phyloP scores from a whole-genome alignment of 2,329 filamentous ascomycete genomes.

The Cyphellophora attinorum region DNA sequence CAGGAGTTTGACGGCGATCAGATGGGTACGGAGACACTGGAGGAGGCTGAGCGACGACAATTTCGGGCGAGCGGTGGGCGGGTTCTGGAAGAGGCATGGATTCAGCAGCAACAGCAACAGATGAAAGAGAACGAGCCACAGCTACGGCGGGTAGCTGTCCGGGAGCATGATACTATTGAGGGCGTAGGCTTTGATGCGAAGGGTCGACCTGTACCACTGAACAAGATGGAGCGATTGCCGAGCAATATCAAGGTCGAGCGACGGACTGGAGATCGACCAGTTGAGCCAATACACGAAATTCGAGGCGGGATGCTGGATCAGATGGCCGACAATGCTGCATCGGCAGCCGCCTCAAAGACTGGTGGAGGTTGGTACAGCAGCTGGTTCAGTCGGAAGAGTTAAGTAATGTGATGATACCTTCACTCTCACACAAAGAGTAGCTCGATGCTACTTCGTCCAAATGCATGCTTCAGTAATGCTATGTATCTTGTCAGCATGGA shows the following conservation, averaged over 20 bases:
- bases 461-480: no score
- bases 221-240: constrained; percentile 10
- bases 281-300: constrained; percentile 2
- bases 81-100: constrained; percentile 5
- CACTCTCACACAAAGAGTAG: no score
- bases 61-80: constrained; percentile 1
- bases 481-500: no score
- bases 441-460: no score
- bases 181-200: constrained; percentile 19
- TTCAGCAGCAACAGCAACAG: constrained; percentile 10
- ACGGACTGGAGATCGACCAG: constrained; percentile 5
- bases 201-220: constrained; percentile 16
- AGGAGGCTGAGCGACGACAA: constrained; percentile 6
- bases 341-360: constrained; percentile 6
- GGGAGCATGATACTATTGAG: constrained; percentile 8
- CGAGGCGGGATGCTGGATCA: constrained; percentile 14
- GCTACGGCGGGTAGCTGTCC: no score
- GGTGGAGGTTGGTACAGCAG: constrained; percentile 9
- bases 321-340: constrained; percentile 13
- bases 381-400: constrained; percentile 9
- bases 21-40: constrained; percentile 12
- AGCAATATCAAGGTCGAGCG: constrained; percentile 5
- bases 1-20: constrained; percentile 11
- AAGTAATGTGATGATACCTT: no score
- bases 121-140: no score